Percentiles rank a stretch among this genome's conserved stretches.
Evolutionary conservation across 2,329 filamentous ascomycete species (phyloP).

Genomic region (Teratosphaeriaceae sp.): DNA sequence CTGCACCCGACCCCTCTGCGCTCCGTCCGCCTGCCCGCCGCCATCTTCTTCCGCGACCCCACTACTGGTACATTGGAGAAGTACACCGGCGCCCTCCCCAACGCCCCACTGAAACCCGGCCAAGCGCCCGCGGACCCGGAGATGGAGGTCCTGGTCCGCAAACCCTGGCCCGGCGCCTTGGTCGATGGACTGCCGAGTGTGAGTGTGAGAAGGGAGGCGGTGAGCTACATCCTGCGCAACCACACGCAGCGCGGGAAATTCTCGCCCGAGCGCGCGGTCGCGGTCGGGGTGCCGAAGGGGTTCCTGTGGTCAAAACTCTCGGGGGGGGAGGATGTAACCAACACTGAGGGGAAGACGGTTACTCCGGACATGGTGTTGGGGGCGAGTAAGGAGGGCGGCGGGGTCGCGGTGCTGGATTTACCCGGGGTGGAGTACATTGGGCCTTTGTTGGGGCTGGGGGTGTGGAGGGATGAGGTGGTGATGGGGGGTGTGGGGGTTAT

Average conservation of each 20-base stretch:
- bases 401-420: conserved; percentile 74
- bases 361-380: conserved; percentile 84
- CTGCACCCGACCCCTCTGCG: conserved; percentile 60
- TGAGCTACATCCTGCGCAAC: conserved; percentile 82
- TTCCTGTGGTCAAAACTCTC: conserved; percentile 55
- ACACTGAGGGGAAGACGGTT: conserved; percentile 59
- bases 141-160: conserved; percentile 64
- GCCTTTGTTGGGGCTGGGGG: conserved; percentile 60
- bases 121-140: conserved; percentile 44
- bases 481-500: conserved; percentile 62
- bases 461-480: conserved; percentile 61
- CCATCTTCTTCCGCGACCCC: conserved; percentile 60
- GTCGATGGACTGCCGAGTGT: conserved; percentile 62
- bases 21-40: conserved; percentile 60
- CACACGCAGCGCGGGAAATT: conserved; percentile 77
- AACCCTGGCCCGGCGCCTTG: conserved; percentile 69
- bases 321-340: conserved; percentile 55
- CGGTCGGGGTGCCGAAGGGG: conserved; percentile 57
- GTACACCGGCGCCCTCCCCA: conserved; percentile 64
- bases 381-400: conserved; percentile 58
- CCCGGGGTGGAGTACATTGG: conserved; percentile 65
- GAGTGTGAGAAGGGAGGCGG: conserved; percentile 56
- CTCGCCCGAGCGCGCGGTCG: conserved; percentile 55
- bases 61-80: conserved; percentile 57
- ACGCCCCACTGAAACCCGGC: conserved; percentile 26